phyloP scores from a whole-genome alignment of 2,329 filamentous ascomycete genomes.

The Cercospora berteroae region DNA sequence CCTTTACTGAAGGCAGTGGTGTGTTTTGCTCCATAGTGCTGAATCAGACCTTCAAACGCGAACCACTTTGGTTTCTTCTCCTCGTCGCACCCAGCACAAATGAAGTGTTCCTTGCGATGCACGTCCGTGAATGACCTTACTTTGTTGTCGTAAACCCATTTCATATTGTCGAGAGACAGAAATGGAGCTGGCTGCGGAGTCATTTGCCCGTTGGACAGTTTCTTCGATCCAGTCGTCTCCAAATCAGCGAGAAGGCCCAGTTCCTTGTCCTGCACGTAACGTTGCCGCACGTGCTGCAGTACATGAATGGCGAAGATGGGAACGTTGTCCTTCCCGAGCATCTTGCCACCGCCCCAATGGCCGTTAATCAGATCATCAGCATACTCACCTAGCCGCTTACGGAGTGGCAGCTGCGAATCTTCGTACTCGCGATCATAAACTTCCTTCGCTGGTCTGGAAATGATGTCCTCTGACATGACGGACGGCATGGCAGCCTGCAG shows the following conservation, averaged over 20 bases:
- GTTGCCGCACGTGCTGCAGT: constrained; percentile 57
- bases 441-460: constrained; percentile 55
- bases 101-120: constrained; percentile 69
- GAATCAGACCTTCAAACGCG: constrained; percentile 74
- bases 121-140: constrained; percentile 67
- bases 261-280: constrained; percentile 46
- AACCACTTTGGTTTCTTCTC: constrained; percentile 65
- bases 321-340: constrained; percentile 62
- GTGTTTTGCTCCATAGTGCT: constrained; percentile 82
- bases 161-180: constrained; percentile 80
- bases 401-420: constrained; percentile 64
- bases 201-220: constrained; percentile 16
- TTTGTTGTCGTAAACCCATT: constrained; percentile 77
- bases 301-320: constrained; percentile 71
- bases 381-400: constrained; percentile 62
- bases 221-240: constrained; percentile 16
- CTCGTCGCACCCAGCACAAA: constrained; percentile 64
- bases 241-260: constrained; percentile 26
- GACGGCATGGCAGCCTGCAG: constrained; percentile 50
- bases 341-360: constrained; percentile 63
- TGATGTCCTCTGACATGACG: constrained; percentile 49
- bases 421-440: constrained; percentile 69
- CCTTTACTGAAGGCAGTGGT: constrained; percentile 67
- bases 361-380: constrained; percentile 69
- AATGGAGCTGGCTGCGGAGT: constrained; percentile 30